Conservation (phyloP, 2,329 filamentous ascomycete species). For the Stagonosporopsis chrysanthemi region DNA sequence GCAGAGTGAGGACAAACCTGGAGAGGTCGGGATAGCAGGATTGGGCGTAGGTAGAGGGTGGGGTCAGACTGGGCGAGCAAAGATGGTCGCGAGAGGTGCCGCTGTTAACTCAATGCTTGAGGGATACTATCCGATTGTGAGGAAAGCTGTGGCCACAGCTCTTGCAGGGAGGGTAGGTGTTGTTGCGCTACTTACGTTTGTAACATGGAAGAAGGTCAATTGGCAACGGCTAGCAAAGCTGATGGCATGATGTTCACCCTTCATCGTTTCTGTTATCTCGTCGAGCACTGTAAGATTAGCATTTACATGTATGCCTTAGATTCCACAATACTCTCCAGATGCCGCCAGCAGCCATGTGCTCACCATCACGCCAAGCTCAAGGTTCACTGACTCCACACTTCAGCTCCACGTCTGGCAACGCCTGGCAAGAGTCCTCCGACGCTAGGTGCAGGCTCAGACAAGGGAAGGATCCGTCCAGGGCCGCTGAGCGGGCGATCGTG, state of each 20-base stretch:
- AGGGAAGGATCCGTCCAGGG: constrained; percentile 19
- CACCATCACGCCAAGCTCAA: constrained; percentile 3
- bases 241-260: background rate
- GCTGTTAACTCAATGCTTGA: constrained; percentile 59
- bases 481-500: constrained; percentile 23
- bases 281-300: background rate
- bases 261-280: background rate
- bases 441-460: constrained; percentile 16
- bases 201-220: constrained; percentile 30
- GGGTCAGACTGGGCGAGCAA: constrained; percentile 44
- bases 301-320: background rate
- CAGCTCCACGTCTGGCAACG: constrained; percentile 1
- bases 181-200: constrained; percentile 30
- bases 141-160: constrained; percentile 55
- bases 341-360: background rate
- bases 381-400: constrained; percentile 7
- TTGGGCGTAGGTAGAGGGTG: constrained; percentile 54
- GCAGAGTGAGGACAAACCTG: constrained; percentile 41
- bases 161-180: constrained; percentile 49
- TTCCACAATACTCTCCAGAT: background rate
- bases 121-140: constrained; percentile 61
- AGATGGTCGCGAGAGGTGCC: constrained; percentile 49
- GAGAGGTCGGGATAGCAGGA: constrained; percentile 56
- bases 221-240: constrained; percentile 8
- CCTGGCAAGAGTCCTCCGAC: constrained; percentile 7